Evolutionary conservation across 768 basidiomycete species (phyloP).

Genomic region (Coprinopsis marcescibilis): DNA sequence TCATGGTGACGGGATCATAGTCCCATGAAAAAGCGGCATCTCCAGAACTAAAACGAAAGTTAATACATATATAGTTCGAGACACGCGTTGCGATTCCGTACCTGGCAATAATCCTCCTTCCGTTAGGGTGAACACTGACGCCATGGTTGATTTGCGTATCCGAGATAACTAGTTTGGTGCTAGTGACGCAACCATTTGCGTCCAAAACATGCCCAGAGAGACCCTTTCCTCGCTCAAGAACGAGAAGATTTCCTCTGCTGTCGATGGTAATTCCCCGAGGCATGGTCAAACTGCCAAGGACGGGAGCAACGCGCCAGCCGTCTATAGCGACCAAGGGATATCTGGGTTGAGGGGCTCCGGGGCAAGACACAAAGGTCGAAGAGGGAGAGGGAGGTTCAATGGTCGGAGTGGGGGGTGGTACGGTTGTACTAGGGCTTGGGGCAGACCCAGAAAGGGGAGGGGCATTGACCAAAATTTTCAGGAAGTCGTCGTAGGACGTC

Average conservation of each 20-base stretch:
- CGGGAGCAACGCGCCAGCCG: too few species aligned
- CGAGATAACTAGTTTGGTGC: constrained; percentile 10
- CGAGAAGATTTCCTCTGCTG: neutral
- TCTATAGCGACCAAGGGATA: too few species aligned
- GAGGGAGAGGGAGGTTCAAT: neutral
- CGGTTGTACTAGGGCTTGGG: neutral
- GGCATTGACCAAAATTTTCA: constrained; percentile 1
- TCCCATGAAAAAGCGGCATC: constrained; percentile 14
- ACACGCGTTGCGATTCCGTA: neutral
- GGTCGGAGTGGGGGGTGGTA: neutral
- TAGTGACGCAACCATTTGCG: constrained; percentile 12
- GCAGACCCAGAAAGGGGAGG: constrained; percentile 2
- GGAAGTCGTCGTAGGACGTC: constrained; percentile 1
- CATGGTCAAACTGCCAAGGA: neutral
- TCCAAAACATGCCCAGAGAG: constrained; percentile 6
- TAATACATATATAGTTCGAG: neutral
- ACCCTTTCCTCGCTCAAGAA: constrained; percentile 1
- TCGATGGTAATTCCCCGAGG: constrained; percentile 1
- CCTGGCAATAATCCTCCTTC: constrained; percentile 11
- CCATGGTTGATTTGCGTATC: constrained; percentile 12
- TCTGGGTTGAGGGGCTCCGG: too few species aligned
- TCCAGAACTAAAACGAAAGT: constrained; percentile 4
- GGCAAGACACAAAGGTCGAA: neutral
- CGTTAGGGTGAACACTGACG: constrained; percentile 8
- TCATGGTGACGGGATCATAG: constrained; percentile 12